These are phyloP conservation scores for Tephrocybe sp. DNA, from an alignment of 768 basidiomycete species.

Conservation along the genomic window DNA sequence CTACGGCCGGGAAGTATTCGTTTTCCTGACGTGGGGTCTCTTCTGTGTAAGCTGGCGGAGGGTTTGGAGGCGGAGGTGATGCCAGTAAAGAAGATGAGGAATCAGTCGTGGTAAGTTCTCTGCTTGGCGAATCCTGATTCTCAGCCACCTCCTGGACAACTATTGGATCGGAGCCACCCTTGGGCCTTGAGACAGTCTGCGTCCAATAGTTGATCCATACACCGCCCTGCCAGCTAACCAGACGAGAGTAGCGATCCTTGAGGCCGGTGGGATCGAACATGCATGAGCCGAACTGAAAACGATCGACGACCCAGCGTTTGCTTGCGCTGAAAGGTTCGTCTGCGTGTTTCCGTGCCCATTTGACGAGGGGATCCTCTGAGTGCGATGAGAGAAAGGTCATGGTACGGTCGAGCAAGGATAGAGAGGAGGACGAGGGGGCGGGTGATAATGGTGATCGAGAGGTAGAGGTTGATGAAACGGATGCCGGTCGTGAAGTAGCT, in stretches of 20 bases:
- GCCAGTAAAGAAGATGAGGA: not conserved
- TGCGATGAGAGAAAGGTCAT: constrained; percentile 38
- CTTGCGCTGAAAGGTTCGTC: constrained; percentile 49
- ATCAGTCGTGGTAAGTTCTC: constrained; percentile 16
- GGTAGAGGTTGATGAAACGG: constrained; percentile 6
- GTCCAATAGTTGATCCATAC: constrained; percentile 65
- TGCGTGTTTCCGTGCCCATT: constrained; percentile 54
- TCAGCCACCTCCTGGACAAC: constrained; percentile 12
- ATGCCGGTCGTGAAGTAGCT: constrained; percentile 7
- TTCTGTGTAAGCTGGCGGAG: not conserved
- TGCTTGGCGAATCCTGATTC: constrained; percentile 20
- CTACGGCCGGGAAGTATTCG: not conserved
- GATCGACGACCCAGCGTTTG: constrained; percentile 52
- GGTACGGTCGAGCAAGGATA: constrained; percentile 31
- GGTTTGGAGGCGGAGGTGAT: not conserved
- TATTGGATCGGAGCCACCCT: constrained; percentile 1
- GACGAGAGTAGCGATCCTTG: constrained; percentile 43
- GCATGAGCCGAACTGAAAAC: constrained; percentile 56
- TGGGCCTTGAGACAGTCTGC: constrained; percentile 32
- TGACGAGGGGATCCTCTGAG: constrained; percentile 42
- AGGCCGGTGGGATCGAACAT: constrained; percentile 59
- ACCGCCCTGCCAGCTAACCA: constrained; percentile 51
- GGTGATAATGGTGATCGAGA: constrained; percentile 16
- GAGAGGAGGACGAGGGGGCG: constrained; percentile 8
- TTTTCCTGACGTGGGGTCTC: not conserved